Base-by-base conservation (phyloP, 2,329 filamentous ascomycete genomes). In the Colletotrichum echinochloae region DNA sequence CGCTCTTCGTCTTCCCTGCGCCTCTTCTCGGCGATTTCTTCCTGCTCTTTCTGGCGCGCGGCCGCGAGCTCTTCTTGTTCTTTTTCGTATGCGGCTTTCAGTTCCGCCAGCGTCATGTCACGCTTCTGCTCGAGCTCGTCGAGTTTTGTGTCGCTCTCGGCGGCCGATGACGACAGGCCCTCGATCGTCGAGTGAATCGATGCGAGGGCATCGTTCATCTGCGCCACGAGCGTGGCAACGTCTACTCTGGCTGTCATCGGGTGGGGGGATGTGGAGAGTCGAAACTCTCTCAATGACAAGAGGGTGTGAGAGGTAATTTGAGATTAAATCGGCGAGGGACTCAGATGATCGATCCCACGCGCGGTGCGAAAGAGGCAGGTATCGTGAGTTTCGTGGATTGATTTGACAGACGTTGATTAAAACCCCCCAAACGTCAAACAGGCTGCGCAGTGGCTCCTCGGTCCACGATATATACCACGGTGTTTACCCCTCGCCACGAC, bases 141-240 rank as follows among this genome's bases (percentile, higher is more conserved):
- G 16, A 84, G 79, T 30, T 76, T 77, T 2, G 77, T 72, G 59
- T 81, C 77, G 69, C 83, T 81, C 11, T 76, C 72, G 8, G 76
- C 74, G 7, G 67, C 67, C 35, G 52, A 70, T 1, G 75, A 74
- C 14, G 79, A 76, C 26, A 84, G 74, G 1, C 77, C 74, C 16
- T 77, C 75, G 41, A 84, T 74, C 28, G 82, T 81, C 35, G 62
- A 68, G 68, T 81, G 79, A 67, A 85, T 83, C 20, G 77, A 76
- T 0, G 80, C 78, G 54, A 85, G 76, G 26, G 79, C 83, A 63
- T 83, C 79, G 72, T 80, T 80, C 81, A 85, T 82, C 74, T 83
- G 79, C 71, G 79, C 75, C 73, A 84, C 79, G 56, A 84, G 80
- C 52, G 76, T 72, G 18, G 80, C 77, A 69, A 83, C 79, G 66